phyloP scores from a whole-genome alignment of 371 early-diverging fungal species.

The Apophysomyces trapeziformis region DNA sequence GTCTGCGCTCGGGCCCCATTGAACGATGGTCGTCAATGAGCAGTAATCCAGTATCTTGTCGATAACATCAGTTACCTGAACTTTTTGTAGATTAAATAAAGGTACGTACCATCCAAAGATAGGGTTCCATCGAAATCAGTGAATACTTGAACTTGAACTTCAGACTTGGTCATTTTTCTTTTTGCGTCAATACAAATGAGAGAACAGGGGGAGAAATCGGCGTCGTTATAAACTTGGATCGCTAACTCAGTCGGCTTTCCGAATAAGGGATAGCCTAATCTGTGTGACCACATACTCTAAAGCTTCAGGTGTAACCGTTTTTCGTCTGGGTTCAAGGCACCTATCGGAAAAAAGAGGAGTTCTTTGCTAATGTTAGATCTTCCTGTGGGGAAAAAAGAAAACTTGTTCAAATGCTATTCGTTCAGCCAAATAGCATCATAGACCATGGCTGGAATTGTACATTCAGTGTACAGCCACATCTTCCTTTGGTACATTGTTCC shows the following conservation, averaged over 20 bases:
- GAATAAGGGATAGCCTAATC: constrained; percentile 3
- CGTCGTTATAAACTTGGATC: background rate
- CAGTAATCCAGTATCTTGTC: constrained; percentile 46
- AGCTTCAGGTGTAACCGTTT: background rate
- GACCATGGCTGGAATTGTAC: no score
- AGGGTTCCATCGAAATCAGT: constrained; percentile 59
- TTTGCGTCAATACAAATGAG: constrained; percentile 1
- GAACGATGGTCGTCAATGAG: constrained; percentile 51
- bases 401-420: background rate
- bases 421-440: background rate
- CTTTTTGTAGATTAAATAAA: background rate
- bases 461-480: no score
- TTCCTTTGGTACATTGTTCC: no score
- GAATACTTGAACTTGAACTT: constrained; percentile 44
- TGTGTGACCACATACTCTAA: background rate
- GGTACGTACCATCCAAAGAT: constrained; percentile 42
- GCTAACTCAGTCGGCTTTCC: background rate
- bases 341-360: background rate
- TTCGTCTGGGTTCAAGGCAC: background rate
- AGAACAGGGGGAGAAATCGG: constrained; percentile 10
- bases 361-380: background rate
- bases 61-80: background rate
- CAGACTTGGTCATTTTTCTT: constrained; percentile 14
- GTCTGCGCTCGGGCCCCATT: constrained; percentile 46
- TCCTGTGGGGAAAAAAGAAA: background rate